Evolutionary conservation across 805 yeast species (phyloP), one percentile per base, ranked within the genome.

Genomic region (Cyberlindnera xylosilytica): DNA sequence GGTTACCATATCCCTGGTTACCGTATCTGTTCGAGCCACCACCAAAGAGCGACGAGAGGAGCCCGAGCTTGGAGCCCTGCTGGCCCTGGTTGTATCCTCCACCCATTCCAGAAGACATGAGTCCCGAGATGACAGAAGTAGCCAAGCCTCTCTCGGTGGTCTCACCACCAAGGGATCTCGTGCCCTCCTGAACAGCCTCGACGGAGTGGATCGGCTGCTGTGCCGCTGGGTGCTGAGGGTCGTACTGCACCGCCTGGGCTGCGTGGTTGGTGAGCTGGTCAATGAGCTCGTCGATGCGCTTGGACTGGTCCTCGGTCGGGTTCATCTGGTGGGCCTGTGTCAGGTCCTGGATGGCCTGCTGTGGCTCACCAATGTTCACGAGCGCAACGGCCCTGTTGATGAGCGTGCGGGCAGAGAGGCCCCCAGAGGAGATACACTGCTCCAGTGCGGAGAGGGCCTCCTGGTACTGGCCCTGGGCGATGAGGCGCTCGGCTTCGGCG

Each of bases 361-460:
- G 47, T 17, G 45, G 52, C 23, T 53, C 41, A 4, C 49, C 44
- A 11, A 44, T 19, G 18, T 49, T 32, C 11, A 54, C 32, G 18
- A 46, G 46, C 6, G 52, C 52, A 8, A 36, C 35, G 1, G 61
- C 59, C 33, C 57, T 48, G 38, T 47, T 53, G 43, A 56, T 57
- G 23, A 54, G 32, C 1, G 52, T 40, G 11, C 51, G 45, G 4
- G 55, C 39, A 4, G 47, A 35, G 13, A 50, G 49, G n/a, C 57
- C 54, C 16, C 52, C 53, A 20, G 49, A 45, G n/a, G 31, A 19
- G 28, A 47, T 44, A 8, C 41, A 41, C 33, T 44, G 49, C 15
- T 53, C 48, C 3, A 44, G 18, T 26, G 44, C 40, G 20, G 32
- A 27, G 15, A 33, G 27, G 6, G 53, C 53, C 29, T 42, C 36